Base-by-base conservation (phyloP, 306 rosid genomes). In the Psophocarpus tetragonolobus region DNA sequence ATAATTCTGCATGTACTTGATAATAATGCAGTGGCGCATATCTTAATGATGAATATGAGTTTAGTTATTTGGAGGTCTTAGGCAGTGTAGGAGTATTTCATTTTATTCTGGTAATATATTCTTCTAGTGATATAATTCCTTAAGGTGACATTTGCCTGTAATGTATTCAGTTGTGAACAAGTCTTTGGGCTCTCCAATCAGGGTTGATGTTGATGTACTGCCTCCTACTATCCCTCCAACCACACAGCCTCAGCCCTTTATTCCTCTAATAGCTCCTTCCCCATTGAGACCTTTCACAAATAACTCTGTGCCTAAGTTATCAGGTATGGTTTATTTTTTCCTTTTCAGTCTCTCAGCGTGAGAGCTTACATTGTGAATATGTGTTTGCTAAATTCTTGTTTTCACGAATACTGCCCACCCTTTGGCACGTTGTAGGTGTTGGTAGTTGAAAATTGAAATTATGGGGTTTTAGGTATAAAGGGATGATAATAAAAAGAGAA, bases 251-350 rank as follows among this genome's bases (percentile, higher is more conserved):
- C 79, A 79, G 27, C 92, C 95, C 35, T 85, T 86, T 81, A 80
- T 88, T 85, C 95, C 92, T 44, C 63, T 79, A 29, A 30, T 90
- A 80, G 85, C 88, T 51, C 92, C 88, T 73, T 88, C 92, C 30
- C 90, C 87, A 6, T 70, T 89, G 88, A 80, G 39, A 20, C 83
- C 92, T 35, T 84, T 90, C 81, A 76, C 83, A 56, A 83, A 85
- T 74, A 42, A 32, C 63, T 85, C 81, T 18, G 12, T 72, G 44
- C 89, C 88, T 1, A 75, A 48, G 39, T 83, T 88, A 62, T 90
- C 91, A 81, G 92, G 92, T 88, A 61, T 30, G 23, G 38, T 67
- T 56, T 75, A 18, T 68, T 64, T 63, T 63, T 84, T 58, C n/a
- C 58, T 78, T 78, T 73, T 6, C 53, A 13, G 26, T 33, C 45